Evolutionary conservation across 2,329 filamentous ascomycete species (phyloP).

Genomic region (Botrytis hyacinthi): DNA sequence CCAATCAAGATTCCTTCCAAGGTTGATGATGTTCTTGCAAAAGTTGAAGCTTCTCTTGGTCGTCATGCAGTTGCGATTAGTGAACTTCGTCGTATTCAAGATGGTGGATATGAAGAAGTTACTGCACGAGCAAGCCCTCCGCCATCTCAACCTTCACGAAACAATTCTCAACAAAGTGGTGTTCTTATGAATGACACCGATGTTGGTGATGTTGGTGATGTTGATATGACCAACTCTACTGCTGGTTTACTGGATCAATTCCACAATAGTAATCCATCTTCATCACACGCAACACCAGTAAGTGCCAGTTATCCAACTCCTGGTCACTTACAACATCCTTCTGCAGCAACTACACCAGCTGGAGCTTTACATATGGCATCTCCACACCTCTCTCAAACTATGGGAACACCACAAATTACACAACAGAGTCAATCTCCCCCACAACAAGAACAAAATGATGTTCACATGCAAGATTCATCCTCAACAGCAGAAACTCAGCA

Average conservation of each 20-base stretch:
- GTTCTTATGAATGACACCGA: conserved; percentile 59
- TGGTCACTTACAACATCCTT: conserved; percentile 57
- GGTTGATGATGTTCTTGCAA: conserved; percentile 70
- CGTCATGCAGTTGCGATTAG: conserved; percentile 64
- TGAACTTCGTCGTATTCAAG: conserved; percentile 68
- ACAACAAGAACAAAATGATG: conserved; percentile 22
- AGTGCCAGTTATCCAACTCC: conserved; percentile 56
- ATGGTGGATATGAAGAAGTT: conserved; percentile 68
- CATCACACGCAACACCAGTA: conserved; percentile 57
- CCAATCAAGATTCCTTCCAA: conserved; percentile 42
- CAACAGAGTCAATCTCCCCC: conserved; percentile 18
- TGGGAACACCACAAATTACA: conserved; percentile 31
- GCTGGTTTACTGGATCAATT: conserved; percentile 68
- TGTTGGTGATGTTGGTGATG: conserved; percentile 55
- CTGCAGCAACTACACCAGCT: conserved; percentile 55
- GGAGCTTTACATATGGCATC: conserved; percentile 42
- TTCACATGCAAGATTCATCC: conserved; percentile 24
- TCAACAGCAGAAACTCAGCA: conserved; percentile 16
- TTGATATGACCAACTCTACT: conserved; percentile 57
- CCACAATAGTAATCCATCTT: conserved; percentile 54
- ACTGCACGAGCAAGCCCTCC: conserved; percentile 33
- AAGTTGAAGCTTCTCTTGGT: conserved; percentile 70
- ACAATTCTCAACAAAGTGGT: conserved; percentile 54
- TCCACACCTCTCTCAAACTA: conserved; percentile 41
- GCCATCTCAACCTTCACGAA: conserved; percentile 54